Percentiles rank a stretch among this genome's conserved stretches.
Conservation (phyloP, 768 basidiomycete genomes). For the Dentipellis sp. region DNA sequence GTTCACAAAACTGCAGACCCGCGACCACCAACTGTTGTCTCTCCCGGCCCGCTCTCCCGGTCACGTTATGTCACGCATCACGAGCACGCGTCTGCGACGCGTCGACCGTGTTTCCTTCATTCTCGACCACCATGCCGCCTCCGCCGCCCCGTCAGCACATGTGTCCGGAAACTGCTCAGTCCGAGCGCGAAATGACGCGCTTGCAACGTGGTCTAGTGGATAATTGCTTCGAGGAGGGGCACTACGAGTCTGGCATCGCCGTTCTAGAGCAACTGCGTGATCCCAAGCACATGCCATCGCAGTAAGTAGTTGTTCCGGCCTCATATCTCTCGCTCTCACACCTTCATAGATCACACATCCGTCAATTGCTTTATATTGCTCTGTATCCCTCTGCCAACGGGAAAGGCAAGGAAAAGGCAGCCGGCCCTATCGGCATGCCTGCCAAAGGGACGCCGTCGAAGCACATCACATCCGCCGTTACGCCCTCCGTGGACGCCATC, state of each 20-base stretch:
- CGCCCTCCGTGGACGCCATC: conserved; percentile 6
- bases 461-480: conserved; percentile 8
- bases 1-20: no score
- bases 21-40: no score
- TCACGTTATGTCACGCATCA: no score
- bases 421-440: not conserved
- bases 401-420: not conserved
- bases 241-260: conserved; percentile 60
- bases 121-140: no score
- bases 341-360: conserved; percentile 10
- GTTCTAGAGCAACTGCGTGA: conserved; percentile 56
- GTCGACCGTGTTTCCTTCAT: no score
- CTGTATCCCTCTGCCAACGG: conserved; percentile 9
- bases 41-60: no score
- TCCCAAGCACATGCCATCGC: conserved; percentile 43
- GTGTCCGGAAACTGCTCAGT: not conserved
- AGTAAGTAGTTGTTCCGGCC: conserved; percentile 31
- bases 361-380: conserved; percentile 14
- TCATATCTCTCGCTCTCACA: not conserved
- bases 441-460: conserved; percentile 12
- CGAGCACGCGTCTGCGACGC: no score
- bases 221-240: conserved; percentile 67
- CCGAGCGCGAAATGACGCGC: conserved; percentile 2
- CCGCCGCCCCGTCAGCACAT: no score
- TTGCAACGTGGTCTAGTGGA: conserved; percentile 41